These are phyloP conservation scores for Myriangium duriaei DNA, from an alignment of 2,329 filamentous ascomycete genomes.

Conservation along the genomic window DNA sequence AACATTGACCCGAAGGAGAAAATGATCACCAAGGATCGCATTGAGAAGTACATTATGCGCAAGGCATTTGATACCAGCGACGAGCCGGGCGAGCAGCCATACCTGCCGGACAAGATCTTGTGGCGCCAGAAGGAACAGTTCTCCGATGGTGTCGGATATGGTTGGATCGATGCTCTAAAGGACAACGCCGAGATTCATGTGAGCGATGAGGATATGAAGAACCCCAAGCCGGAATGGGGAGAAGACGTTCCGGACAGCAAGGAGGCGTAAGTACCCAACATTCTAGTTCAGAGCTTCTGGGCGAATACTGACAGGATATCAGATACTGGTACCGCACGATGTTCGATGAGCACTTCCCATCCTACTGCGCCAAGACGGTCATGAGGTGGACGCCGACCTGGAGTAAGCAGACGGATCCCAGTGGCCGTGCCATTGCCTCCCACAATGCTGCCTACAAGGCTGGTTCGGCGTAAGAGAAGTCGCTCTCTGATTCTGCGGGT, in stretches of 20 bases:
- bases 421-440: constrained; percentile 49
- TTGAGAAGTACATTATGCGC: constrained; percentile 96
- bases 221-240: constrained; percentile 95
- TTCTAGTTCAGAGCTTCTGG: neutral
- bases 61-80: constrained; percentile 93
- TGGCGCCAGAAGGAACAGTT: constrained; percentile 99
- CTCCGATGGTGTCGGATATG: constrained; percentile 94
- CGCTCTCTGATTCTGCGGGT: no score
- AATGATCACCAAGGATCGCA: constrained; percentile 78
- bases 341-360: constrained; percentile 98
- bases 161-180: constrained; percentile 97
- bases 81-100: constrained; percentile 66
- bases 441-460: constrained; percentile 24
- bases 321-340: constrained; percentile 95
- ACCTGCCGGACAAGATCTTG: constrained; percentile 90
- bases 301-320: constrained; percentile 6
- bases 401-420: constrained; percentile 92
- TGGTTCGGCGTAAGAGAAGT: neutral
- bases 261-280: constrained; percentile 59
- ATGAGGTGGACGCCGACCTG: constrained; percentile 96
- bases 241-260: constrained; percentile 87
- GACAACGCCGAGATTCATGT: constrained; percentile 82
- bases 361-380: constrained; percentile 80
- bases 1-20: constrained; percentile 89
- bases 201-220: constrained; percentile 96